Evolutionary conservation across 768 basidiomycete species (phyloP).

Genomic region (Suillus cothurnatus): DNA sequence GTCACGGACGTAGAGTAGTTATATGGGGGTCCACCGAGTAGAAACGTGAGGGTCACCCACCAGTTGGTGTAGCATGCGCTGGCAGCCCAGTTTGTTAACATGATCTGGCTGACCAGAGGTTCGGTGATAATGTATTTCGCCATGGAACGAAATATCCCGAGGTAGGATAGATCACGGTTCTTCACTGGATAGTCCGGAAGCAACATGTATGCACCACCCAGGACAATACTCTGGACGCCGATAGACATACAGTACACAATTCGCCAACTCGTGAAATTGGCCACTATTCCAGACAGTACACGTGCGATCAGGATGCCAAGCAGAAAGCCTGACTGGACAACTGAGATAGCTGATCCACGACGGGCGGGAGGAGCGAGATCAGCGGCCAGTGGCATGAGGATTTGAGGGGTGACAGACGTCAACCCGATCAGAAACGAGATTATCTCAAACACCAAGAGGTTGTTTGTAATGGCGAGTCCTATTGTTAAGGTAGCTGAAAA

Average conservation of each 20-base stretch:
- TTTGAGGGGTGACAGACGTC: constrained; percentile 43
- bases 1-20: constrained; percentile 35
- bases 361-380: constrained; percentile 41
- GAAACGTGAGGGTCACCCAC: constrained; percentile 48
- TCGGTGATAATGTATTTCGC: constrained; percentile 40
- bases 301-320: constrained; percentile 32
- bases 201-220: constrained; percentile 32
- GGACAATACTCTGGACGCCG: constrained; percentile 32
- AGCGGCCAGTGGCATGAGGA: constrained; percentile 44
- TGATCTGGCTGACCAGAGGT: constrained; percentile 43
- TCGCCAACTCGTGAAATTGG: constrained; percentile 43
- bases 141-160: constrained; percentile 40
- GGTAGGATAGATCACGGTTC: constrained; percentile 39
- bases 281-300: constrained; percentile 41
- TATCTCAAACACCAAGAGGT: constrained; percentile 32
- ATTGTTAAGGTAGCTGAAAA: constrained; percentile 41
- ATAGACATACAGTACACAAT: constrained; percentile 45
- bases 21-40: constrained; percentile 45
- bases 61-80: constrained; percentile 36
- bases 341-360: constrained; percentile 26
- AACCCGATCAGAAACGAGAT: constrained; percentile 41
- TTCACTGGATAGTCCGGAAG: constrained; percentile 48
- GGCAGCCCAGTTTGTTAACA: constrained; percentile 28
- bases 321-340: constrained; percentile 36
- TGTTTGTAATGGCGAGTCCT: constrained; percentile 40